Base-by-base conservation (phyloP, 2,329 filamentous ascomycete genomes). In the Sclerotinia glacialis region DNA sequence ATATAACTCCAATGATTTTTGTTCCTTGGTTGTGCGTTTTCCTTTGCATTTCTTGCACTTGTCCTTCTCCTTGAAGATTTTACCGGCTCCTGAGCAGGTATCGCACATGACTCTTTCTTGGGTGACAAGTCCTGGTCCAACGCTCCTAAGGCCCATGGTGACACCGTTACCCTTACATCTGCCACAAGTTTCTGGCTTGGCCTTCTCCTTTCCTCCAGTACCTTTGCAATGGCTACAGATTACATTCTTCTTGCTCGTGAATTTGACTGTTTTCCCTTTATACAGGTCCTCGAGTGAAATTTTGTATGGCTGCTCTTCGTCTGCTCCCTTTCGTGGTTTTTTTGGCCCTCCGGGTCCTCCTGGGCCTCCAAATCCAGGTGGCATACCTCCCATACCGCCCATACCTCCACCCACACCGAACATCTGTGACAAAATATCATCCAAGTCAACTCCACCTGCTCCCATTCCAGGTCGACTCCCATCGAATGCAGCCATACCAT, bases 41-140 rank as follows among this genome's bases (percentile, higher is more conserved):
- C 95, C 95, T 81, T 98, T 98, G 86, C 95, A 99, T 83, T 95
- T 97, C 84, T 96, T 97, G 83, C 95, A 99, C 77, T 92, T 92
- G 76, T 99, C 95, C 83, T 98, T 98, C 76, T 97, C 92, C 78
- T 94, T 94, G 81, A 88, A 96, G 75, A 93, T 88, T 75, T 89
- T 88, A 7, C 95, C 95, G n/a, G 88, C 85, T 44, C 93, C 94
- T 68, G 88, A 84, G 79, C 95, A 99, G 74, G 89, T 88, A 74
- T 90, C 88, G 78, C 95, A 99, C 46, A 88, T 79, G 47, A 93
- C 87, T 8, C 89, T 87, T 74, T 92, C 89, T 74, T 92, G 90
- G 40, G 92, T 91, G 69, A 96, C 88, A 77, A 97, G 83, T 67
- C 93, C 93, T 26, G 93, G 92, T 0, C 93, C 94, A 70, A 98